A percentile compares a stretch with the other conserved stretches of the same genome.
These are phyloP conservation scores for Ilex paraguariensis DNA, from an alignment of 305 asterid species.

Conservation along the genomic window DNA sequence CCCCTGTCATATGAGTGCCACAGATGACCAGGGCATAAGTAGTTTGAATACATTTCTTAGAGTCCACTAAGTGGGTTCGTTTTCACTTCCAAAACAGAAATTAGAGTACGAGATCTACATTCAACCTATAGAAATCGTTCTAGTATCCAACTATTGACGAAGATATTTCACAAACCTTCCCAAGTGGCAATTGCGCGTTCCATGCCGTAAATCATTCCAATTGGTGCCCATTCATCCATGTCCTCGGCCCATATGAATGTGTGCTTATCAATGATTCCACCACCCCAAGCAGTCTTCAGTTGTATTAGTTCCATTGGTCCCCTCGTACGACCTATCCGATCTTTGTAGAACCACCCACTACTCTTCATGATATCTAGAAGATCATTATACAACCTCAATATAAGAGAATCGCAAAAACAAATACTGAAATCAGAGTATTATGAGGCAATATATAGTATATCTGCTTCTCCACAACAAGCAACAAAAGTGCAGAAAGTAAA, in stretches of 20 bases:
- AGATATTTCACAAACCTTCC: constrained; percentile 70
- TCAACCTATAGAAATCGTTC: no score
- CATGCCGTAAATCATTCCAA: constrained; percentile 84
- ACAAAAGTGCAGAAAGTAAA: no score
- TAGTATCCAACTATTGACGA: not conserved
- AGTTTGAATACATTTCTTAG: no score
- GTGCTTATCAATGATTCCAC: constrained; percentile 83
- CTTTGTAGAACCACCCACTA: constrained; percentile 84
- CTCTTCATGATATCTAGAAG: constrained; percentile 76
- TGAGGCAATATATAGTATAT: no score
- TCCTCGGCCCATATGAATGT: constrained; percentile 95
- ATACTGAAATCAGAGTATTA: constrained; percentile 4
- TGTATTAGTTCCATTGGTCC: constrained; percentile 95
- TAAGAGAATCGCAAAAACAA: constrained; percentile 4
- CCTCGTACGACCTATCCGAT: constrained; percentile 91
- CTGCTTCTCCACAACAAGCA: no score
- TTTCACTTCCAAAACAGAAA: no score
- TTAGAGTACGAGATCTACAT: no score
- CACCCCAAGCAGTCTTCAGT: constrained; percentile 98
- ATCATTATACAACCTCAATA: no score
- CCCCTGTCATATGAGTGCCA: no score
- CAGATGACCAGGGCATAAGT: no score
- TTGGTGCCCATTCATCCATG: constrained; percentile 97
- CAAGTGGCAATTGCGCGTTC: constrained; percentile 95
- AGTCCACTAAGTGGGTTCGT: no score